Conservation (phyloP, 2,329 filamentous ascomycete genomes). For the Volutella citrinella region DNA sequence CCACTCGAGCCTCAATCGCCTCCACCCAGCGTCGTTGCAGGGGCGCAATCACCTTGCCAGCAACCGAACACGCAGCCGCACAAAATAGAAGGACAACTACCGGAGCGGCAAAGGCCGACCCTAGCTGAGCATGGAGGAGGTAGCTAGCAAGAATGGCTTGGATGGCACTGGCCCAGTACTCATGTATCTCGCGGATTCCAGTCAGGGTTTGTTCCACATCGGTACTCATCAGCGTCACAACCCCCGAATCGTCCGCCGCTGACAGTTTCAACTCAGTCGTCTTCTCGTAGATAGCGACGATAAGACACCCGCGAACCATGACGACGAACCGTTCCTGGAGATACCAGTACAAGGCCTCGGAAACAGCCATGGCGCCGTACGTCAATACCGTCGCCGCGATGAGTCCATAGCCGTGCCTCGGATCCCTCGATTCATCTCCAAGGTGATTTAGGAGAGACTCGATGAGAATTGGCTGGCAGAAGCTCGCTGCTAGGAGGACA, state of each 20-base stretch:
- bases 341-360: constrained; percentile 6
- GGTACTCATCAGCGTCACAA: constrained; percentile 43
- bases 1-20: constrained; percentile 26
- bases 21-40: too few species aligned
- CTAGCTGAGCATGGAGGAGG: constrained; percentile 43
- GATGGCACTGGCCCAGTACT: constrained; percentile 32
- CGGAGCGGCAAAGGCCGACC: constrained; percentile 43
- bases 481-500: constrained; percentile 26
- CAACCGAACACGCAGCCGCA: too few species aligned
- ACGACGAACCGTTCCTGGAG: not conserved
- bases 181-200: constrained; percentile 25
- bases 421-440: constrained; percentile 13
- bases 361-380: constrained; percentile 37
- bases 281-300: too few species aligned
- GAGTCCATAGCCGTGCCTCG: constrained; percentile 28
- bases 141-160: constrained; percentile 41
- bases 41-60: too few species aligned
- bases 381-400: constrained; percentile 37
- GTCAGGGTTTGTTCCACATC: constrained; percentile 36
- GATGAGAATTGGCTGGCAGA: constrained; percentile 40
- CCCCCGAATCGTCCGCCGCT: constrained; percentile 24
- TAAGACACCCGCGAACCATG: too few species aligned
- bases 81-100: constrained; percentile 40
- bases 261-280: too few species aligned
- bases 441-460: constrained; percentile 26